Evolutionary conservation across 257 asterid genomes (phyloP).

Genomic region (Paulownia fortunei): DNA sequence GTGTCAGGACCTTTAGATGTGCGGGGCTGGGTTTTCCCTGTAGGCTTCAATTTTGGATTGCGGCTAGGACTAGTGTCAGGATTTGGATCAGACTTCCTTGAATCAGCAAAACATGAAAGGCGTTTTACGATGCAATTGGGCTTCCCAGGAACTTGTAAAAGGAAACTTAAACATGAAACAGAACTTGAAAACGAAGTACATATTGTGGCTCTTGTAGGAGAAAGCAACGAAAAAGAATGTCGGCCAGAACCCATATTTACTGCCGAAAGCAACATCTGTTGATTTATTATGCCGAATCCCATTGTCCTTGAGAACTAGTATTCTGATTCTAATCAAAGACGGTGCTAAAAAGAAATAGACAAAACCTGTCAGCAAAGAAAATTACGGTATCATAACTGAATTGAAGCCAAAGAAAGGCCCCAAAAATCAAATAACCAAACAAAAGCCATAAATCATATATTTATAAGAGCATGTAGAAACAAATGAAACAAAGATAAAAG

Average conservation of each 20-base stretch:
- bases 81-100: slow-evolving; percentile 40
- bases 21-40: slow-evolving; percentile 26
- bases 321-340: background rate
- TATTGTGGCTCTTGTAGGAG: slow-evolving; percentile 24
- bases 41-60: slow-evolving; percentile 40
- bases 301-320: background rate
- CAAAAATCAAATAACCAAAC: background rate
- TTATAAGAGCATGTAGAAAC: background rate
- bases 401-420: background rate
- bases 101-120: slow-evolving; percentile 46
- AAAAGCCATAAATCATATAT: background rate
- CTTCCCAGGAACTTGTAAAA: slow-evolving; percentile 25
- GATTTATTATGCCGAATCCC: slow-evolving; percentile 30
- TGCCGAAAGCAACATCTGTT: slow-evolving; percentile 44
- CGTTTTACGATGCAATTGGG: slow-evolving; percentile 31
- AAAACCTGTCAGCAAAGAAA: background rate
- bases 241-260: slow-evolving; percentile 27
- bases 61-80: slow-evolving; percentile 35
- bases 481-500: background rate
- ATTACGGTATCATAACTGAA: background rate
- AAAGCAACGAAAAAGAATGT: slow-evolving; percentile 37
- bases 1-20: slow-evolving; percentile 38
- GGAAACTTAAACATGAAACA: slow-evolving; percentile 31
- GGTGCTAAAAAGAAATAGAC: background rate
- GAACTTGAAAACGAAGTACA: slow-evolving; percentile 28